Base-by-base conservation (phyloP, 352 stramenopile species). In the Globisporangium viniferum region DNA sequence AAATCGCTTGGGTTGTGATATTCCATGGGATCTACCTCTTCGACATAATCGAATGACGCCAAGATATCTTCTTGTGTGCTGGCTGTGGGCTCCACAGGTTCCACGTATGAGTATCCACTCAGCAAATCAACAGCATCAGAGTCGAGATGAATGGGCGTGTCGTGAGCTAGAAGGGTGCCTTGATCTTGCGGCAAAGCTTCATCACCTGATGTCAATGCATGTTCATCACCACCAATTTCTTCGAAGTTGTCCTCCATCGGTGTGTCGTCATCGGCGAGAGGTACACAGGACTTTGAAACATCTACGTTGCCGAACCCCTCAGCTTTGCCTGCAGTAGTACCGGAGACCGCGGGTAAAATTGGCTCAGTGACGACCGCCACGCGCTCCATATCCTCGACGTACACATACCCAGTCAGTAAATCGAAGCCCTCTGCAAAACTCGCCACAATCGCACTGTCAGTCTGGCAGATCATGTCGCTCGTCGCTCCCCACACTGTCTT, bases 41-140 rank as follows among this genome's bases (percentile, higher is more conserved):
- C 77, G 2, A 75, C 53, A 63, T 64, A 73, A 15, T 60, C 67
- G 58, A 78, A 85, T 5, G 18, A 62, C 9, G 41, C 63, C 12
- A 83, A 64, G 49, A 81, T 60, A 62, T 81, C 61, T 31, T 31
- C 56, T 59, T 73, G 35, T 24, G 56, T 22, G 8, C n/a, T 5
- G 12, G 6, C 22, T 24, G 63, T 5, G 15, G 24, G 20, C 22
- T 83, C 74, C 24, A 39, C 66, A 41, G n/a, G 59, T 65, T 89
- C 82, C 20, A 86, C 64, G 55, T 88, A 77, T 0, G 66, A 59
- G 66, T 72, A 89, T 4, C 53, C 72, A 2, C 54, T 24, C 24
- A 90, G 64, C 9, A 85, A 64, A 41, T 83, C 73, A 9, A 58
- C 18, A 8, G 6, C 31, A 2, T 44, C 24, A 12, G 12, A 27